Conservation (phyloP, 306 rosid genomes). For the Oxytropis ochrocephala region DNA sequence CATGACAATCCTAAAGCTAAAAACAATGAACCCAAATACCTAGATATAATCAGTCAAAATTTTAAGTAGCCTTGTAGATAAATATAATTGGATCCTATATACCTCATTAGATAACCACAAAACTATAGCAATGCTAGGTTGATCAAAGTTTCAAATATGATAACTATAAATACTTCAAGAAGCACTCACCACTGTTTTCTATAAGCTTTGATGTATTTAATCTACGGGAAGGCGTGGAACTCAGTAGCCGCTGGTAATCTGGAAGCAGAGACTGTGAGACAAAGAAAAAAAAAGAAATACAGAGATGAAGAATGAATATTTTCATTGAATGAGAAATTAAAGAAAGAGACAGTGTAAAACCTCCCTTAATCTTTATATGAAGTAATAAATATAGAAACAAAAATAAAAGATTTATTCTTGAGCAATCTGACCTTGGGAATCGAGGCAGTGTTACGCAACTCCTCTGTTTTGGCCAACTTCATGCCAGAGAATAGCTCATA, state of each 20-base stretch:
- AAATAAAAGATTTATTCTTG: neutral
- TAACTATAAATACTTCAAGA: slow-evolving; percentile 4
- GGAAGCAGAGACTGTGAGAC: slow-evolving; percentile 91
- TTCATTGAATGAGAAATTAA: slow-evolving; percentile 19
- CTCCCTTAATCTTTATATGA: neutral
- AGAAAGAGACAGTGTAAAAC: slow-evolving; percentile 23
- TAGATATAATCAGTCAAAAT: slow-evolving; percentile 1
- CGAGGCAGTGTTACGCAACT: slow-evolving; percentile 76
- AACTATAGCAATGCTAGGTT: neutral
- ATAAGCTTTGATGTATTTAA: slow-evolving; percentile 91
- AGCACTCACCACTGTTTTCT: slow-evolving; percentile 83
- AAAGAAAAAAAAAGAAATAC: slow-evolving; percentile 30
- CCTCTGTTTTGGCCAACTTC: slow-evolving; percentile 88
- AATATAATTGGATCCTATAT: slow-evolving; percentile 1
- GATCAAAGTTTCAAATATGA: slow-evolving; percentile 1
- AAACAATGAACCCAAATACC: slow-evolving; percentile 4
- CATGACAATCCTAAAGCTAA: slow-evolving; percentile 12
- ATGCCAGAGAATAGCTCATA: slow-evolving; percentile 87
- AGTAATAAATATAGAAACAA: neutral
- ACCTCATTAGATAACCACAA: neutral
- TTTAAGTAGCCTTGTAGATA: neutral
- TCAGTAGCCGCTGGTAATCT: slow-evolving; percentile 96
- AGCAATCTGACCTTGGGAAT: slow-evolving; percentile 79
- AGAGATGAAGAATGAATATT: slow-evolving; percentile 45
- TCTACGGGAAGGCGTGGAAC: slow-evolving; percentile 93